Conservation (phyloP, 305 asterid species). For the Petunia hybrid region DNA sequence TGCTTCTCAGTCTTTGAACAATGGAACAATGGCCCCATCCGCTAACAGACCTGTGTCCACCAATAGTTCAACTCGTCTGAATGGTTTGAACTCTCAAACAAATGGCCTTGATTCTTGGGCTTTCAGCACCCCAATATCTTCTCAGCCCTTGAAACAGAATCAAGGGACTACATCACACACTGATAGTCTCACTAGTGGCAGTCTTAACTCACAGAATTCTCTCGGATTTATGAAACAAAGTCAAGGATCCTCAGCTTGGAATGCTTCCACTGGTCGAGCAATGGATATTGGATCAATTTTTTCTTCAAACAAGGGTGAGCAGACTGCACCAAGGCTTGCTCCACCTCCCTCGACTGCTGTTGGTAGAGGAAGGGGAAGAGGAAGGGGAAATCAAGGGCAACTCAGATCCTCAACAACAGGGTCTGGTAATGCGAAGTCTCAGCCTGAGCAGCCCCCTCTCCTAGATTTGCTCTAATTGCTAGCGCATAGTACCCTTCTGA, state of each 20-base stretch:
- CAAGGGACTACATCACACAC: conserved; percentile 57
- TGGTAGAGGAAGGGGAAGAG: conserved; percentile 90
- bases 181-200: conserved; percentile 45
- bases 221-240: conserved; percentile 72
- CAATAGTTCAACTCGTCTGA: conserved; percentile 45
- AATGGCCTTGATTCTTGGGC: conserved; percentile 61
- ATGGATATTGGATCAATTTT: conserved; percentile 81
- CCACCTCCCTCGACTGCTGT: conserved; percentile 90
- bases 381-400: conserved; percentile 78
- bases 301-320: conserved; percentile 72
- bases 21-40: conserved; percentile 51
- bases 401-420: conserved; percentile 44
- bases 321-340: conserved; percentile 82
- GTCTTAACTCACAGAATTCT: conserved; percentile 53
- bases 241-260: conserved; percentile 46
- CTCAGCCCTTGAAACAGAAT: conserved; percentile 52
- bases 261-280: conserved; percentile 55
- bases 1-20: conserved; percentile 55
- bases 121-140: conserved; percentile 46
- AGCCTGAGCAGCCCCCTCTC: conserved; percentile 70
- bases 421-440: conserved; percentile 50
- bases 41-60: conserved; percentile 46
- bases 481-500: conserved; percentile 13
- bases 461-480: conserved; percentile 76
- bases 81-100: conserved; percentile 60